These are phyloP conservation scores for Moniliophthora roreri DNA, from an alignment of 1,284 basidiomycete species.

Conservation along the genomic window DNA sequence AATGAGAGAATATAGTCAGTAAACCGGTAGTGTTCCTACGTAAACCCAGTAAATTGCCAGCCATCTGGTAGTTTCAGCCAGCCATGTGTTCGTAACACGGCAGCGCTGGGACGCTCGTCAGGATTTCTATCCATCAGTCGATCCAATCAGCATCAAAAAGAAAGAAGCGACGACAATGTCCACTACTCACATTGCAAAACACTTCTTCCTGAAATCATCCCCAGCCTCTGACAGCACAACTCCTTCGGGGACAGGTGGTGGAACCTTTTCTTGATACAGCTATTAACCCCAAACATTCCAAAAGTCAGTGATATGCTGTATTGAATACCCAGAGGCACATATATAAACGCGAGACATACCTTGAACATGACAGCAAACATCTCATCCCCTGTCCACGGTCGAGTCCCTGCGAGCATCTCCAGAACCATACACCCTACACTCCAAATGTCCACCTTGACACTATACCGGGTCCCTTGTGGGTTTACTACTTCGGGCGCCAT, in stretches of 20 bases:
- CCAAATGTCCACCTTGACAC: conserved; percentile 98
- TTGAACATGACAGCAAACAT: conserved; percentile 93
- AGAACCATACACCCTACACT: conserved; percentile 95
- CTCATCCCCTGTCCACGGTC: conserved; percentile 93
- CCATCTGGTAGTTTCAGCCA: conserved; percentile 77
- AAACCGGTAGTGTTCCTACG: conserved; percentile 30
- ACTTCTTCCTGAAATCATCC: conserved; percentile 85
- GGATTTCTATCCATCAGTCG: conserved; percentile 62
- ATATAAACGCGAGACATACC: conserved; percentile 52
- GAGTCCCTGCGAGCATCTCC: conserved; percentile 96
- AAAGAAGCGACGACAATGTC: conserved; percentile 6
- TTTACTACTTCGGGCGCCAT: conserved; percentile 98
- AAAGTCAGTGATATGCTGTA: too few relatives aligned
- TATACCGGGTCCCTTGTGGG: conserved; percentile 84
- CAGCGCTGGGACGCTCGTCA: conserved; percentile 81
- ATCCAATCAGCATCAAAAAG: conserved; percentile 14
- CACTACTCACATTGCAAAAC: conserved; percentile 80
- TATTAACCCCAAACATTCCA: conserved; percentile 25
- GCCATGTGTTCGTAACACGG: conserved; percentile 79
- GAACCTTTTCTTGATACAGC: conserved; percentile 80
- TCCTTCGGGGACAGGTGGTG: conserved; percentile 88
- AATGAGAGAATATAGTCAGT: too few relatives aligned
- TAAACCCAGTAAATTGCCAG: conserved; percentile 76
- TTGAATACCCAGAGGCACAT: too few relatives aligned
- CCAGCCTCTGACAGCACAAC: conserved; percentile 76